Percentiles rank a stretch among this genome's conserved stretches.
Evolutionary conservation across 768 basidiomycete species (phyloP).

Genomic region (Clitopilus hobsonii): DNA sequence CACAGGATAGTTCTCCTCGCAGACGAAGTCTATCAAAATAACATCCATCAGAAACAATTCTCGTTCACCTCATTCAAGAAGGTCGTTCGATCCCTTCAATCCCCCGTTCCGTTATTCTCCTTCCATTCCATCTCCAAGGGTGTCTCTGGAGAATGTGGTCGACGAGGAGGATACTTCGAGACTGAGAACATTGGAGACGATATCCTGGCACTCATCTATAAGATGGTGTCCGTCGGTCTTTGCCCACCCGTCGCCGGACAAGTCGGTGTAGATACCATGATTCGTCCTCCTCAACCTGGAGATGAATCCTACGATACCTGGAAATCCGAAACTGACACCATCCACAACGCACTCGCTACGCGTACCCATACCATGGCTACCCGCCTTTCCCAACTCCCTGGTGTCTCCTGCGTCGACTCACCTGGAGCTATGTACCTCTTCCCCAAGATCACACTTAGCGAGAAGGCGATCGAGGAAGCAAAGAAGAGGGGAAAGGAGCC

Average conservation of each 20-base stretch:
- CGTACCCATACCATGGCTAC: conserved; percentile 72
- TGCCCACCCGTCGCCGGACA: conserved; percentile 91
- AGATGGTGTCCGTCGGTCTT: conserved; percentile 88
- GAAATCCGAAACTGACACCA: conserved; percentile 79
- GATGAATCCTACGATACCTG: conserved; percentile 74
- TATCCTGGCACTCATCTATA: conserved; percentile 85
- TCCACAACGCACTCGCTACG: conserved; percentile 66
- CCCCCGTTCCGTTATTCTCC: conserved; percentile 80
- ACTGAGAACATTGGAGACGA: conserved; percentile 76
- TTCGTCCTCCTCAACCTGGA: conserved; percentile 81
- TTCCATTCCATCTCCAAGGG: conserved; percentile 99
- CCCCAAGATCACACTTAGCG: conserved; percentile 74
- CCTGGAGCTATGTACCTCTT: conserved; percentile 94
- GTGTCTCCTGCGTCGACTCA: conserved; percentile 86
- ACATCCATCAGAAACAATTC: conserved; percentile 72
- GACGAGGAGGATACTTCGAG: conserved; percentile 97
- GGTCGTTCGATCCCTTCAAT: conserved; percentile 60
- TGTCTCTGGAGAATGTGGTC: conserved; percentile 92
- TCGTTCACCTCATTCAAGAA: conserved; percentile 95
- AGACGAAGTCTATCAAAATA: conserved; percentile 97
- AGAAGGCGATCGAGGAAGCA: conserved; percentile 72
- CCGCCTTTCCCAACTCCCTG: conserved; percentile 77
- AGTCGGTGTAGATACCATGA: conserved; percentile 90
- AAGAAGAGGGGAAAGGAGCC: conserved; percentile 68
- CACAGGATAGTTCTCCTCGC: conserved; percentile 86